Evolutionary conservation across 495 filamentous ascomycete species (phyloP).

Genomic region (Penicillium riverlandense): DNA sequence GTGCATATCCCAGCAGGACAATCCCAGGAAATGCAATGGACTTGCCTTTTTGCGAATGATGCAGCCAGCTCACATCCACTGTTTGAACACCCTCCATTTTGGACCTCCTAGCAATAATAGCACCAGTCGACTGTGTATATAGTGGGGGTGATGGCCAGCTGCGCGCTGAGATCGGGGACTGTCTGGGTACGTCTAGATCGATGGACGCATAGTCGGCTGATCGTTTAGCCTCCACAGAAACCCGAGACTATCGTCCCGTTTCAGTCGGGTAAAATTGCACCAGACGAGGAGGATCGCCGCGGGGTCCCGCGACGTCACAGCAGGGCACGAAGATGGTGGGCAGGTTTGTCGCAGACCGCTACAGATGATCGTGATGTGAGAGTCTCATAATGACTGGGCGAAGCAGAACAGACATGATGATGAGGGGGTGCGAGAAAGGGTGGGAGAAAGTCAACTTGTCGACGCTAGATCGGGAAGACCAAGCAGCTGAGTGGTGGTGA

Average conservation of each 20-base stretch:
- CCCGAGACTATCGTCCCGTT: neutral
- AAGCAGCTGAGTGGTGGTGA: neutral
- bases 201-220: conserved; percentile 22
- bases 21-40: conserved; percentile 1
- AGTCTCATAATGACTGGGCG: neutral
- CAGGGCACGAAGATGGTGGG: no score
- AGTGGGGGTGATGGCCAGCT: conserved; percentile 3
- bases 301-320: no score
- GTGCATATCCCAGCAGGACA: neutral
- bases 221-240: conserved; percentile 11
- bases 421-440: neutral
- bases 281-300: no score
- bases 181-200: conserved; percentile 18
- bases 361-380: conserved; percentile 2
- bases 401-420: neutral
- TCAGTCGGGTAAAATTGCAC: no score
- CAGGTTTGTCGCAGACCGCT: neutral
- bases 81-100: conserved; percentile 58
- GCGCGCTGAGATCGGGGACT: conserved; percentile 14
- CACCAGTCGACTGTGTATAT: no score
- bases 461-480: neutral
- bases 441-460: neutral
- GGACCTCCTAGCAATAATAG: neutral
- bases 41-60: conserved; percentile 58
- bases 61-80: conserved; percentile 64